Evolutionary conservation across 345 rosid species (phyloP).

Genomic region (Linum lewisii): DNA sequence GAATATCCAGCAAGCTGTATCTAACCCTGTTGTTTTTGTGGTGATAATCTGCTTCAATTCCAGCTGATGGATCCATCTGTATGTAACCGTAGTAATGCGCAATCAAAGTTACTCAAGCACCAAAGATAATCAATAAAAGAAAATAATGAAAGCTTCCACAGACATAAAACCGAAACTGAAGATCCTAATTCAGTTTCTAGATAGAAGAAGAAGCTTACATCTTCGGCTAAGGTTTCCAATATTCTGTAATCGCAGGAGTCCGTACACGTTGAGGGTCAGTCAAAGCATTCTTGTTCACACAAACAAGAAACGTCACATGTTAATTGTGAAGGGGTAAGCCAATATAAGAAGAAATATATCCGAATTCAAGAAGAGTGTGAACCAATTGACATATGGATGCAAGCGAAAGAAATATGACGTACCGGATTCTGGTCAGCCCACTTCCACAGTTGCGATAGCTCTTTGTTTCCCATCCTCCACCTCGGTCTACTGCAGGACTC

Average conservation of each 20-base stretch:
- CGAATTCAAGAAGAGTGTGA: no score
- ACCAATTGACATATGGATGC: no score
- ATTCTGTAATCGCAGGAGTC: constrained; percentile 76
- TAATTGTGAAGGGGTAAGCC: no score
- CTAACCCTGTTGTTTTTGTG: constrained; percentile 80
- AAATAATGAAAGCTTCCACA: constrained; percentile 3
- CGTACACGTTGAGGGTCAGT: constrained; percentile 85
- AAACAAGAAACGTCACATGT: background rate
- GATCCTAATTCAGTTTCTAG: constrained; percentile 1
- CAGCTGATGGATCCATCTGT: constrained; percentile 92
- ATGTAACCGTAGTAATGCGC: background rate
- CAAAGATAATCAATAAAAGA: background rate
- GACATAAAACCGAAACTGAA: background rate
- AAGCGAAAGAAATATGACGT: constrained; percentile 10
- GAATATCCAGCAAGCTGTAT: constrained; percentile 6
- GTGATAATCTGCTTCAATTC: constrained; percentile 90
- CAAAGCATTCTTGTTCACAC: constrained; percentile 57
- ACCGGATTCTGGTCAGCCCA: constrained; percentile 97
- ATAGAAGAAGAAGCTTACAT: constrained; percentile 43
- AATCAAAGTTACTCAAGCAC: no score
- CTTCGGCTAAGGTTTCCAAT: constrained; percentile 95
- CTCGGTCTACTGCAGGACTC: constrained; percentile 57
- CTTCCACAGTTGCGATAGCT: constrained; percentile 95
- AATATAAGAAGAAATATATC: no score
- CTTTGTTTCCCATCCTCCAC: constrained; percentile 92